Percentiles rank a stretch among this genome's conserved stretches.
Conservation (phyloP, 1,284 basidiomycete genomes). For the Flammula alnicola region DNA sequence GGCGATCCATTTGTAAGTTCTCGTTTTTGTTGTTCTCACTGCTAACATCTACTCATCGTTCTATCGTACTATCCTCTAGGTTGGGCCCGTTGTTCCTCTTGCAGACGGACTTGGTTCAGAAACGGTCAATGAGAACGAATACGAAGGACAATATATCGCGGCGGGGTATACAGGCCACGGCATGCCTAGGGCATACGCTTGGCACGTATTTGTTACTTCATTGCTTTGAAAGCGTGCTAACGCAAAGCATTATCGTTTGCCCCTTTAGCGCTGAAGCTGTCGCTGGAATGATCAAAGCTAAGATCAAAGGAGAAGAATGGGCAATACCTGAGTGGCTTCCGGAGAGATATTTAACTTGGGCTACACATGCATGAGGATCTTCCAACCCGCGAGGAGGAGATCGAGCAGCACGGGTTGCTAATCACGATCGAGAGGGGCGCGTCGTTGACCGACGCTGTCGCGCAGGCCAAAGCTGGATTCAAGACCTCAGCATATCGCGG, state of each 20-base stretch:
- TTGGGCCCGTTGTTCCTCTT: conserved; percentile 60
- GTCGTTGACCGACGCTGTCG: no score
- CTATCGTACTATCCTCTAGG: conserved; percentile 42
- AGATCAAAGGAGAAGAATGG: conserved; percentile 55
- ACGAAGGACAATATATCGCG: conserved; percentile 70
- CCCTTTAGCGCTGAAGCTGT: conserved; percentile 64
- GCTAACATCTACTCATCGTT: not conserved
- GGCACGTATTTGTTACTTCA: conserved; percentile 45
- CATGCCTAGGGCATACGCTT: conserved; percentile 78
- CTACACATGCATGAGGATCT: no score
- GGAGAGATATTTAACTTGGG: conserved; percentile 57
- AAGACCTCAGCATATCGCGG: no score
- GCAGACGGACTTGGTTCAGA: conserved; percentile 1
- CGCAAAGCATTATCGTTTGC: conserved; percentile 5
- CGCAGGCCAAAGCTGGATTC: no score
- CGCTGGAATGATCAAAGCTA: conserved; percentile 64
- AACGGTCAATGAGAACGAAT: conserved; percentile 19
- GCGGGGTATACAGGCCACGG: conserved; percentile 83
- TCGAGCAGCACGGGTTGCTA: no score
- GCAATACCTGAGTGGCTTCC: conserved; percentile 66
- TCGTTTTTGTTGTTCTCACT: not conserved
- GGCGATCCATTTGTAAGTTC: conserved; percentile 71
- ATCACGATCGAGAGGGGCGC: no score
- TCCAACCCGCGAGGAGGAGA: no score
- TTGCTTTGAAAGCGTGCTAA: not conserved